Evolutionary conservation across 306 rosid genomes (phyloP), one percentile per base, ranked within the genome.

Genomic region (Quercus glauca): DNA sequence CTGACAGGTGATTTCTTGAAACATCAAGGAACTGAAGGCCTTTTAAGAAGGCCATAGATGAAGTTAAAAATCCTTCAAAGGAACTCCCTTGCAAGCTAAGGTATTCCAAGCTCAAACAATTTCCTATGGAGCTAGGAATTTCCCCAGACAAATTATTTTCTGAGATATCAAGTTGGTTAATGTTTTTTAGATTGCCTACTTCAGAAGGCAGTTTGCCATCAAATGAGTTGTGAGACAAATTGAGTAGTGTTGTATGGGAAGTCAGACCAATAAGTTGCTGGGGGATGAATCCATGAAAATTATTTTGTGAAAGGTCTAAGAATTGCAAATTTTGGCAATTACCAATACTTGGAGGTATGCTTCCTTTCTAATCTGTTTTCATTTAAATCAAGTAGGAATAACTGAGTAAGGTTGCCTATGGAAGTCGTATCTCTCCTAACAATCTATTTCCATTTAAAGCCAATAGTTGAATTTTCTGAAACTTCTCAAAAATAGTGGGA

Each of bases 151-250:
- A 49, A 49, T 49, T 49, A 3, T 49, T 49, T 12, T 49, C 0
- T 2, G 1, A 49, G 25, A 81, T 33, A 53, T 71, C 75, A 1
- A 82, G 2, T 0, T 1, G 0, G 20, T 6, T 20, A 3, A 82
- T 53, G 49, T 67, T 73, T 55, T 19, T 57, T 1, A 58, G 1
- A 15, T 37, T 26, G 11, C 82, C 82, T 3, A 82, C 75, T 49
- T 82, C 25, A 5, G 55, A 13, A 28, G 82, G 57, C 1, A 79
- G n/a, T 45, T 21, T 52, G 19, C 78, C 78, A 73, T 37, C 58
- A 12, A 49, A 72, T n/a, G 26, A 45, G 77, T 79, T 72, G 15
- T 71, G 31, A n/a, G 64, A 77, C 2, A 77, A 31, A 64, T 53
- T 19, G 2, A 68, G 25, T 25, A 53, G 15, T 0, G 2, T 49